phyloP scores from a whole-genome alignment of 192 early-diverging fungal genomes.

The Coemansia sp. region DNA sequence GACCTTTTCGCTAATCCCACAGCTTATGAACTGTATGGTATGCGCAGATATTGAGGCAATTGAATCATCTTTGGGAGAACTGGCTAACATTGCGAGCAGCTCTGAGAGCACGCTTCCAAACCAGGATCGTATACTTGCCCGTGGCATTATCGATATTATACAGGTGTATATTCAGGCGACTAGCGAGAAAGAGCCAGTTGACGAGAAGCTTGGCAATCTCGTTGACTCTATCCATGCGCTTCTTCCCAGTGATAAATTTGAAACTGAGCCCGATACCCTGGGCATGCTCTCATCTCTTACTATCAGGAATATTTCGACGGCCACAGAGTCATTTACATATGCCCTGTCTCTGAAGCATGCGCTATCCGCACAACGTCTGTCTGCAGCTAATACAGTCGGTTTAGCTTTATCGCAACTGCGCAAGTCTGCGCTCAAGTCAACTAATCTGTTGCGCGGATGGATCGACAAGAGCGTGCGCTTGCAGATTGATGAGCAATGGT shows the following conservation, averaged over 20 bases:
- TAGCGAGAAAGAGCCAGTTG: constrained; percentile 11
- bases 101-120: constrained; percentile 11
- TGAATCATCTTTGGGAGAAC: constrained; percentile 13
- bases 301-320: constrained; percentile 16
- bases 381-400: constrained; percentile 19
- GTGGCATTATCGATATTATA: constrained; percentile 23
- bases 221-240: constrained; percentile 12
- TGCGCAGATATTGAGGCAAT: constrained; percentile 19
- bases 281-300: constrained; percentile 5
- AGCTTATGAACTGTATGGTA: constrained; percentile 44
- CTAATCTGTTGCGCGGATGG: constrained; percentile 21
- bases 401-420: constrained; percentile 29
- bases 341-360: constrained; percentile 24
- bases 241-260: constrained; percentile 10
- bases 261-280: constrained; percentile 5
- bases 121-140: constrained; percentile 23
- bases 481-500: constrained; percentile 29
- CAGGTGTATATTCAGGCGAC: constrained; percentile 18
- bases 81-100: constrained; percentile 6
- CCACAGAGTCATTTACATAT: constrained; percentile 42
- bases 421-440: constrained; percentile 22
- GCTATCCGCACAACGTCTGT: constrained; percentile 15
- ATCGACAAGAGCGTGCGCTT: constrained; percentile 16
- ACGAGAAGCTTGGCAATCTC: constrained; percentile 18
- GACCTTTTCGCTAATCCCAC: constrained; percentile 33